These are phyloP conservation scores for Penicillium freii DNA, from an alignment of 2,329 filamentous ascomycete species.

Conservation along the genomic window DNA sequence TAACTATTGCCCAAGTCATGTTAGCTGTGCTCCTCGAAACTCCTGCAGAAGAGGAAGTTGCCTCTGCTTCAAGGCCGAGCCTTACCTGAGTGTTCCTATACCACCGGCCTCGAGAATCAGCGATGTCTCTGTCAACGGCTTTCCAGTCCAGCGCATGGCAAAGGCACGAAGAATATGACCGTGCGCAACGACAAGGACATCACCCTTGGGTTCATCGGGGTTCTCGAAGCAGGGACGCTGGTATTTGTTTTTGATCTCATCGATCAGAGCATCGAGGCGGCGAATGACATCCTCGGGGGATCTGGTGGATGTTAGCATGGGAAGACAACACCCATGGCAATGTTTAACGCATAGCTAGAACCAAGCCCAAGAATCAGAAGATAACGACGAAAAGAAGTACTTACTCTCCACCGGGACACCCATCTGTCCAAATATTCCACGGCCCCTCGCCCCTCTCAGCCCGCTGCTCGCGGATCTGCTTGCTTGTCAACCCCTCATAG, in stretches of 20 bases:
- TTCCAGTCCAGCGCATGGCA: slow-evolving; percentile 79
- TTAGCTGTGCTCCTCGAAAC: neutral
- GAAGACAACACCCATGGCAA: neutral
- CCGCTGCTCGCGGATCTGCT: slow-evolving; percentile 62
- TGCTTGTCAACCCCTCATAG: slow-evolving; percentile 77
- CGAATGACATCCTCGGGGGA: slow-evolving; percentile 69
- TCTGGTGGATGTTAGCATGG: slow-evolving; percentile 41
- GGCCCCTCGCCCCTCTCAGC: slow-evolving; percentile 55
- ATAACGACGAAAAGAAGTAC: slow-evolving; percentile 32
- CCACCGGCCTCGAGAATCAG: slow-evolving; percentile 88
- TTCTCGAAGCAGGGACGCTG: slow-evolving; percentile 63
- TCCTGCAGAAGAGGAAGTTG: neutral
- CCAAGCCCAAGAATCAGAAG: neutral
- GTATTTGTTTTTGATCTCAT: slow-evolving; percentile 66
- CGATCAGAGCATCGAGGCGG: slow-evolving; percentile 73
- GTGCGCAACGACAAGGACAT: slow-evolving; percentile 80
- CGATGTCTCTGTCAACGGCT: slow-evolving; percentile 69
- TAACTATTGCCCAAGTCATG: slow-evolving; percentile 54
- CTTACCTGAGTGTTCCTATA: slow-evolving; percentile 72
- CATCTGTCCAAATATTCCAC: slow-evolving; percentile 91
- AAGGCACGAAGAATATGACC: slow-evolving; percentile 87
- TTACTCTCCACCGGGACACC: slow-evolving; percentile 80
- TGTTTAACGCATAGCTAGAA: neutral
- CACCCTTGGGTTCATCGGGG: slow-evolving; percentile 51
- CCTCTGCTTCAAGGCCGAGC: neutral